phyloP scores from a whole-genome alignment of 192 early-diverging fungal species.

The Fimicolochytrium jonesii region DNA sequence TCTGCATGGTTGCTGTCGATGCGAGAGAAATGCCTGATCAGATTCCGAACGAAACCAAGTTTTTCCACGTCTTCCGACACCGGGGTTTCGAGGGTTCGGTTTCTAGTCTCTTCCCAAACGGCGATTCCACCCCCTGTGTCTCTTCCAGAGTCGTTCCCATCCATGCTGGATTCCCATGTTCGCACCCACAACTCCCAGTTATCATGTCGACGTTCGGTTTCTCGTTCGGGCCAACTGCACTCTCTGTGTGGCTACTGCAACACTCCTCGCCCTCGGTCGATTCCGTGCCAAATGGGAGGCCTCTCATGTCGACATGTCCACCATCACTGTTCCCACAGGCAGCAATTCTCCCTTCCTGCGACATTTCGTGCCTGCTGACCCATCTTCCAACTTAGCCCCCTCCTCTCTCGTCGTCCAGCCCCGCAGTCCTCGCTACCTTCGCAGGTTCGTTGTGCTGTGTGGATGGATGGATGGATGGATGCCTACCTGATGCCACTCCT shows the following conservation, averaged over 20 bases:
- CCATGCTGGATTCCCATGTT: too few relatives aligned
- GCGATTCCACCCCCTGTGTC: not conserved
- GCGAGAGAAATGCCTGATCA: not conserved
- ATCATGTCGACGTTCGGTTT: too few relatives aligned
- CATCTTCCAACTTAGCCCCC: not conserved
- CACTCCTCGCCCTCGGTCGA: not conserved
- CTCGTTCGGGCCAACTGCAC: too few relatives aligned
- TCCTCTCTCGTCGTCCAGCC: not conserved
- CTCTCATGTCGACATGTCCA: not conserved
- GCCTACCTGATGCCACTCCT: too few relatives aligned
- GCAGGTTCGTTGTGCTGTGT: not conserved
- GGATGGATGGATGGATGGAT: slow-evolving; percentile 19
- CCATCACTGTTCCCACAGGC: not conserved
- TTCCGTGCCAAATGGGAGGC: not conserved
- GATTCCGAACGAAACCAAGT: not conserved
- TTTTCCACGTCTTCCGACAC: not conserved
- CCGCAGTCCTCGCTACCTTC: not conserved
- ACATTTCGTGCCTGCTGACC: too few relatives aligned
- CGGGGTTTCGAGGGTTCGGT: not conserved
- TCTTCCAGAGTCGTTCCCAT: too few relatives aligned
- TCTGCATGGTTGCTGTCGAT: slow-evolving; percentile 53
- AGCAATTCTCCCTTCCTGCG: not conserved
- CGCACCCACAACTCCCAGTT: too few relatives aligned
- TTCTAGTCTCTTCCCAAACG: not conserved
- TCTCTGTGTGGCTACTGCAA: too few relatives aligned